Conservation (phyloP, 106 monocot species). For the Cymbidium sinense region DNA sequence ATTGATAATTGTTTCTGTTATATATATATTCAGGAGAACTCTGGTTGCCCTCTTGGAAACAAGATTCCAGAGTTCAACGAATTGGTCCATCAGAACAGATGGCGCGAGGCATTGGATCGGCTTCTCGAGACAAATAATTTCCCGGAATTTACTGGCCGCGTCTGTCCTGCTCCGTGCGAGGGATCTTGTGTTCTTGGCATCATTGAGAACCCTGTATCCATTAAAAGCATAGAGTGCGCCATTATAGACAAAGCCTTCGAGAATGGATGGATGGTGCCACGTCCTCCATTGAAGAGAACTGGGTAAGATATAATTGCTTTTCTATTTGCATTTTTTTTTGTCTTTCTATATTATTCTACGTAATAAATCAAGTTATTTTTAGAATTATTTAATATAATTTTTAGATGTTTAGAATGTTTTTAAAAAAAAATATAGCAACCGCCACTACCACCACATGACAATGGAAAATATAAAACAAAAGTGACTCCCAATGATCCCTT, state of each 20-base stretch:
- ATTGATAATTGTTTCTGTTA: not conserved
- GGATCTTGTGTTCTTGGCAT: constrained; percentile 99
- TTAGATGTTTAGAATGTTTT: too few relatives aligned
- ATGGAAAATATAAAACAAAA: too few relatives aligned
- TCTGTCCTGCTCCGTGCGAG: constrained; percentile 97
- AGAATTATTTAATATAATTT: too few relatives aligned
- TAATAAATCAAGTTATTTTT: too few relatives aligned
- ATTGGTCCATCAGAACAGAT: constrained; percentile 85
- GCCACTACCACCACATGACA: too few relatives aligned
- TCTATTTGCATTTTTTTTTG: not conserved
- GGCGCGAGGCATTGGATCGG: constrained; percentile 94
- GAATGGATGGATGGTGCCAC: constrained; percentile 96
- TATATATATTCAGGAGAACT: constrained; percentile 78
- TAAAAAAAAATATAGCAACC: too few relatives aligned
- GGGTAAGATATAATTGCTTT: constrained; percentile 38
- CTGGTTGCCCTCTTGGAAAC: constrained; percentile 98
- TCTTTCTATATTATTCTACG: not conserved
- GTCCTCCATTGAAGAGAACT: constrained; percentile 82
- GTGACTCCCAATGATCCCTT: too few relatives aligned
- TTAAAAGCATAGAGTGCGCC: constrained; percentile 95
- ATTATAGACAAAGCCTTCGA: constrained; percentile 98
- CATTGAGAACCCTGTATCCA: constrained; percentile 97
- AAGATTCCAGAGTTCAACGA: constrained; percentile 99
- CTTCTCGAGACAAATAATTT: constrained; percentile 99
- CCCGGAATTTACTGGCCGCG: constrained; percentile 96